Percentiles rank a stretch among this genome's conserved stretches.
Evolutionary conservation across 176 grass and related monocot genomes (phyloP).

Genomic region (Oryza punctata): DNA sequence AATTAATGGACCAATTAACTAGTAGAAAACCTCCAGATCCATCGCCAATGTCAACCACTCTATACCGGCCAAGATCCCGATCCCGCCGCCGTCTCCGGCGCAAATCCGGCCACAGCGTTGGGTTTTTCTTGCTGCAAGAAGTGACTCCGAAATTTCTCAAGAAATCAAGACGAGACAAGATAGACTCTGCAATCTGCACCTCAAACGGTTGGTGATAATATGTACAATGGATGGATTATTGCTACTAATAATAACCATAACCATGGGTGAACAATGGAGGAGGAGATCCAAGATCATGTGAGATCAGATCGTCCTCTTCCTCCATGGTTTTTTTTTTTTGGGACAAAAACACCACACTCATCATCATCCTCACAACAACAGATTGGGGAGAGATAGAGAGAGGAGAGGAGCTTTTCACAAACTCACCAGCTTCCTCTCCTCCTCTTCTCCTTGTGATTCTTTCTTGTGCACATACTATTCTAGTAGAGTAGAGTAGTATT

Average conservation of each 20-base stretch:
- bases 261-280: not conserved
- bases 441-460: not conserved
- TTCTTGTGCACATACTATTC: not conserved
- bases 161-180: not conserved
- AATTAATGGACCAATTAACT: too few relatives aligned
- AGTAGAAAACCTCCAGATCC: not conserved
- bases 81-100: too few relatives aligned
- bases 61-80: not conserved
- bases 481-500: not conserved
- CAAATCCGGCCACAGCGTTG: not conserved
- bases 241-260: not conserved
- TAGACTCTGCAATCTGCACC: not conserved
- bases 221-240: not conserved
- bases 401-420: not conserved
- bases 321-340: not conserved
- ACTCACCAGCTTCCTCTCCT: not conserved
- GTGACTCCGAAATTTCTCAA: not conserved
- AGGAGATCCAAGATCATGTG: not conserved
- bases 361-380: slow-evolving; percentile 4
- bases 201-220: not conserved
- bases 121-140: not conserved
- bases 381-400: not conserved
- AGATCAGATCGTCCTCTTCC: not conserved
- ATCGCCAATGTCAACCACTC: not conserved
- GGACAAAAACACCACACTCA: slow-evolving; percentile 17